Base-by-base conservation (phyloP, 163 green algal genomes). In the Smithsoniella earleae region DNA sequence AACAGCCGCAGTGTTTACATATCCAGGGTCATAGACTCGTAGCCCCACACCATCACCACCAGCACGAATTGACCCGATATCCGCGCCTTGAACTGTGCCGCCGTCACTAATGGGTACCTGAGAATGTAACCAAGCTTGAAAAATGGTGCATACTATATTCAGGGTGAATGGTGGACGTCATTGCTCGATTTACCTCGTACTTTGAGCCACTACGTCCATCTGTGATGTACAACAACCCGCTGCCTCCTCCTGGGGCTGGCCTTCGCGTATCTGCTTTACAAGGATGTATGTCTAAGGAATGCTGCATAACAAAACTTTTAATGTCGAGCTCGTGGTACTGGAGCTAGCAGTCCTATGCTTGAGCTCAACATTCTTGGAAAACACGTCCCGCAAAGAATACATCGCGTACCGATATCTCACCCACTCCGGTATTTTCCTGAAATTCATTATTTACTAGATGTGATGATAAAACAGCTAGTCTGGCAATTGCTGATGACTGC, bases 51-150 rank as follows among this genome's bases (percentile, higher is more conserved):
- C 90, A 77, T 97, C 93, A 4, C 90, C 90, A 2, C 91, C 91
- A 6, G 90, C 89, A 20, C 83, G 93, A 75, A 97, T 96, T 73
- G 95, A 78, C 79, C 96, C 96, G 16, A 98, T 82, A 20, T 92
- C 89, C 10, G 81, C 83, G 3, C 90, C 93, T 44, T 86, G 86
- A 52, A 98, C 85, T 37, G 83, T 93, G 52, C 93, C 93, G 45
- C 87, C 85, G 36, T 95, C 87, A 25, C 76, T 87, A 46, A 97
- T 89, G 25, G 84, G 75, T 2, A 98, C 74, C 74, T 93, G 77
- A 30, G 55, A 31, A 76, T n/a, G n/a, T 20, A 18, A 5, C 8
- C 37, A 34, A 58, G 34, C 28, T 18, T 5, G 27, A 22, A 3
- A 65, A 37, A 33, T 74, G 66, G 18, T 30, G 46, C 13, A 8